Percentiles rank a stretch among this genome's conserved stretches.
These are phyloP conservation scores for Colletotrichum sp. DNA, from an alignment of 2,329 filamentous ascomycete species.

Conservation along the genomic window DNA sequence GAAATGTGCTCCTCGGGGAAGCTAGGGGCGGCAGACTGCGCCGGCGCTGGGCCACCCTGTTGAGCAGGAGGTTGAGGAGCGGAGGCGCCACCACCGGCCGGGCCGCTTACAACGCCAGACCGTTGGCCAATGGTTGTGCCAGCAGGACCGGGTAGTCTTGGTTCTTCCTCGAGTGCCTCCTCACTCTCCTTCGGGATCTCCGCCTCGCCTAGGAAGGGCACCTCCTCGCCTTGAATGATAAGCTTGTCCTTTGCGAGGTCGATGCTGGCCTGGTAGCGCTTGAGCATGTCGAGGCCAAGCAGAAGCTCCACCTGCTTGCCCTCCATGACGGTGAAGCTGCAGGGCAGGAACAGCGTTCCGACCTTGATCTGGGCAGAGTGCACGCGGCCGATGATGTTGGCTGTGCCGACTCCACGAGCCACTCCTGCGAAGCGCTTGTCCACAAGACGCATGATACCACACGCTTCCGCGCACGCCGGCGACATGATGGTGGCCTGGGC, in stretches of 20 bases:
- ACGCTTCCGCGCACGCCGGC: constrained; percentile 85
- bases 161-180: constrained; percentile 76
- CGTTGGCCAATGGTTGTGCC: constrained; percentile 88
- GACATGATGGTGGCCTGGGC: constrained; percentile 99
- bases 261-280: constrained; percentile 91
- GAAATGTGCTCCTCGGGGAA: constrained; percentile 72
- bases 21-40: constrained; percentile 30
- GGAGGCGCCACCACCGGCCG: constrained; percentile 31
- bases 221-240: constrained; percentile 85
- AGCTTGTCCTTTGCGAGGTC: constrained; percentile 86
- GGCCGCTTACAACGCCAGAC: constrained; percentile 75
- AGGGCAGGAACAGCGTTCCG: constrained; percentile 83
- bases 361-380: constrained; percentile 96
- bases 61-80: constrained; percentile 27
- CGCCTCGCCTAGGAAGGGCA: constrained; percentile 88
- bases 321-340: constrained; percentile 99
- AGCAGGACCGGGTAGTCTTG: constrained; percentile 81
- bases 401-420: constrained; percentile 91
- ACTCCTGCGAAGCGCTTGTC: constrained; percentile 92
- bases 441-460: constrained; percentile 94
- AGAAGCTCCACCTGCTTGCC: constrained; percentile 95
- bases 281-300: constrained; percentile 94
- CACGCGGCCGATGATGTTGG: constrained; percentile 91
- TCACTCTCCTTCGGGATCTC: constrained; percentile 90
- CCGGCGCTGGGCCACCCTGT: constrained; percentile 25